Percentiles rank a stretch among this genome's conserved stretches.
phyloP scores from a whole-genome alignment of 352 stramenopile species.

The Globisporangium rhizosaccharum region DNA sequence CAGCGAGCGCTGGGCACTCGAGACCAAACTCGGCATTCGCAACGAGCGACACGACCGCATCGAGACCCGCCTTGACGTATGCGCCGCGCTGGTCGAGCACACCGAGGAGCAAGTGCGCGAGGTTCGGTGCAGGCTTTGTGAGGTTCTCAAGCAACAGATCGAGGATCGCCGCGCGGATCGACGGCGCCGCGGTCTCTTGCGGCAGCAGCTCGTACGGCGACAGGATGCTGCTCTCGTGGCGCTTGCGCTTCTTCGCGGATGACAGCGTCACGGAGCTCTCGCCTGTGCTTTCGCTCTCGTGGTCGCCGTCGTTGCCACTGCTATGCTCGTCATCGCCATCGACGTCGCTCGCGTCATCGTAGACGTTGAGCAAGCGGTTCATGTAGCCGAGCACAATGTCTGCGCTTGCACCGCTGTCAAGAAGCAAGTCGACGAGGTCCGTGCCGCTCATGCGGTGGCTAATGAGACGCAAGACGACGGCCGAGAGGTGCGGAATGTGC shows the following conservation, averaged over 20 bases:
- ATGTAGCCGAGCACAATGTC: slow-evolving; percentile 77
- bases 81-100: slow-evolving; percentile 35
- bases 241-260: slow-evolving; percentile 36
- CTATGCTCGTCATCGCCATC: slow-evolving; percentile 17
- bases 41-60: slow-evolving; percentile 70
- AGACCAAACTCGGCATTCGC: slow-evolving; percentile 62
- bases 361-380: slow-evolving; percentile 69
- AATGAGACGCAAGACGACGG: slow-evolving; percentile 60
- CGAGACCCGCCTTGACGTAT: slow-evolving; percentile 53
- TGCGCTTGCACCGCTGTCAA: slow-evolving; percentile 57
- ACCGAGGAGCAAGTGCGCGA: slow-evolving; percentile 67
- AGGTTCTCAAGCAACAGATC: slow-evolving; percentile 79
- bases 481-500: slow-evolving; percentile 66
- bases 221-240: slow-evolving; percentile 35
- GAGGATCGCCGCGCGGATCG: slow-evolving; percentile 62
- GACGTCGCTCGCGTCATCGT: slow-evolving; percentile 32
- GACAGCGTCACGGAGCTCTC: slow-evolving; percentile 30
- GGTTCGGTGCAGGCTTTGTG: slow-evolving; percentile 64
- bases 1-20: slow-evolving; percentile 54
- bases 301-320: slow-evolving; percentile 14
- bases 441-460: slow-evolving; percentile 57
- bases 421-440: slow-evolving; percentile 58
- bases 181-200: slow-evolving; percentile 30
- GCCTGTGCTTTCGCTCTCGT: slow-evolving; percentile 4
- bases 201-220: slow-evolving; percentile 43